Evolutionary conservation across 495 filamentous ascomycete species (phyloP), one percentile per base, ranked within the genome.

Genomic region (Aspergillus bertholletiae): DNA sequence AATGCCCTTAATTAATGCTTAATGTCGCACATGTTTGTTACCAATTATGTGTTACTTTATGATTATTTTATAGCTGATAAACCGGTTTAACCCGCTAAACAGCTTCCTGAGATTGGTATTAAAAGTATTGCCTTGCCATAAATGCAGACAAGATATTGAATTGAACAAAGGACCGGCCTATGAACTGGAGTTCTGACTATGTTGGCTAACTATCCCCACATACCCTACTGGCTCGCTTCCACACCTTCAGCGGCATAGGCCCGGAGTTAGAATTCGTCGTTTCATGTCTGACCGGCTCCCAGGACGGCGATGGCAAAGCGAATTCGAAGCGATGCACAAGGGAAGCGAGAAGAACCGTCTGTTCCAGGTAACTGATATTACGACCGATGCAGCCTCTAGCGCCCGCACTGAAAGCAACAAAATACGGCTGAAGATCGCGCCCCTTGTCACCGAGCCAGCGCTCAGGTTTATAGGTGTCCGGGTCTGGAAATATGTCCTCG

Each of bases 341-440:
- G 4, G 62, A 65, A 11, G 74, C 72, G 7, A 75, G 23, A 2
- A 74, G 37, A 7, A 74, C 60, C 0, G 62, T 60, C 44, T 75
- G 71, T 56, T 73, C 71, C 1, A 75, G 58, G 49, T 72, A 73
- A 12, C 58, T 66, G 28, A 78, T 75, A 58, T 74, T 75, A 0
- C 70, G 59, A 11, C 75, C 74, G 62, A 78, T 77, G 51, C 73
- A 77, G 0, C 66, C 73, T 28, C 74, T 43, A 0, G 72, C 67
- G 2, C 74, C 73, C 2, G 70, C 61, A 49, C 62, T 67, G 46
- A 78, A 77, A 1, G 68, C 44, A n/a, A 77, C 55, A 43, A 79
- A 77, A 47, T 59, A 67, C 2, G 58, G 58, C 56, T 68, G 71
- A 35, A 77, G 50, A 0, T 56, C 51, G 55, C 73, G 70, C 0